Conservation (phyloP, 2,329 filamentous ascomycete species). For the Incumbomyces delicatus region DNA sequence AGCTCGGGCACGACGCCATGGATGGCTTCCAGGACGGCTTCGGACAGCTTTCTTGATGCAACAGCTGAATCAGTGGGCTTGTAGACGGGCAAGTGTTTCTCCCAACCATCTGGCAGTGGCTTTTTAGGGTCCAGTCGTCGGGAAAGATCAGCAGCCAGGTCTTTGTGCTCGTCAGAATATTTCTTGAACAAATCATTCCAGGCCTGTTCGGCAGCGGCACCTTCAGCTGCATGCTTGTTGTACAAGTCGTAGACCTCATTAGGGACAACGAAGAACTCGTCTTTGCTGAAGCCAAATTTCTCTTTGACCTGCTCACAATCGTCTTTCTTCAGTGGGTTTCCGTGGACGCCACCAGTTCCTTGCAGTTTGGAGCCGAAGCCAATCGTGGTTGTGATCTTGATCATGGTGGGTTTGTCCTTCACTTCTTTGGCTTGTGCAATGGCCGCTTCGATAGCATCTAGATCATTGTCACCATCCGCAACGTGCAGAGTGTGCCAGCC, state of each 20-base stretch:
- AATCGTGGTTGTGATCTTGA: conserved; percentile 95
- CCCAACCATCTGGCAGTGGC: conserved; percentile 81
- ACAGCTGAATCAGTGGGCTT: conserved; percentile 73
- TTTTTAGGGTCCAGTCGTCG: conserved; percentile 66
- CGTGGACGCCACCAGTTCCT: conserved; percentile 93
- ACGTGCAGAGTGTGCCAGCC: conserved; percentile 89
- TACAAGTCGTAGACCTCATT: conserved; percentile 91
- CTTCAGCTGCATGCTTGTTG: conserved; percentile 71
- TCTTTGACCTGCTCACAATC: conserved; percentile 89
- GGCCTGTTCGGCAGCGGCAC: conserved; percentile 81
- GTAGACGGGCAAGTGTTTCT: conserved; percentile 86
- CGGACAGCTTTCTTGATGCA: conserved; percentile 91
- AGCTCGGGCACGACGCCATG: conserved; percentile 77
- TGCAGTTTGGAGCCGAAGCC: conserved; percentile 88
- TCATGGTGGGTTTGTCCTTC: conserved; percentile 92
- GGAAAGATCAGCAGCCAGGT: conserved; percentile 68
- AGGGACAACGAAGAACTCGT: conserved; percentile 84
- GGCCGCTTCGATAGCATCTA: conserved; percentile 77
- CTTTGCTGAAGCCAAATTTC: conserved; percentile 93
- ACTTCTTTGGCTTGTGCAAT: conserved; percentile 76
- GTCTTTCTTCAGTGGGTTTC: conserved; percentile 87
- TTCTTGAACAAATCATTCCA: conserved; percentile 91
- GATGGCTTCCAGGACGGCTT: conserved; percentile 83
- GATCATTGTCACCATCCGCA: conserved; percentile 78
- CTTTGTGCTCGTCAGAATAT: conserved; percentile 68